phyloP scores from a whole-genome alignment of 1,284 basidiomycete genomes.

The Pyrrhoderma lamaoense region DNA sequence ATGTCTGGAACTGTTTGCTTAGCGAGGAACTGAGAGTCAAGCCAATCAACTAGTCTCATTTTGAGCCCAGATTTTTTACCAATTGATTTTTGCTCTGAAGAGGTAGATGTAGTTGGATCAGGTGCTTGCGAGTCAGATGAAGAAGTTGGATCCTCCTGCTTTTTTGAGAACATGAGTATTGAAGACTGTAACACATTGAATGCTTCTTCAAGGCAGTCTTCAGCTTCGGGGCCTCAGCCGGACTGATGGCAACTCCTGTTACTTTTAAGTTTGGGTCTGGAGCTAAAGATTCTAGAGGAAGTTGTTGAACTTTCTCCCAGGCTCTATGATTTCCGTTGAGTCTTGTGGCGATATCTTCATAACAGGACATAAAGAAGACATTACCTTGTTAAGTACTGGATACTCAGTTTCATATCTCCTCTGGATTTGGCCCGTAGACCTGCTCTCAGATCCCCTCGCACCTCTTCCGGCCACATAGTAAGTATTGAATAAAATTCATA shows the following conservation, averaged over 20 bases:
- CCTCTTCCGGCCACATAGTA: constrained; percentile 57
- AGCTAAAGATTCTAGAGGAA: constrained; percentile 43
- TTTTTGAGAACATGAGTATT: constrained; percentile 22
- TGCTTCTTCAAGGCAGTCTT: constrained; percentile 39
- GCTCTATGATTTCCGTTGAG: constrained; percentile 38
- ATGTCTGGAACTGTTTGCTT: constrained; percentile 20
- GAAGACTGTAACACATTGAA: constrained; percentile 40
- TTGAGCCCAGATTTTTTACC: no score
- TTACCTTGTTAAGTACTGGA: constrained; percentile 49
- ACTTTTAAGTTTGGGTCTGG: constrained; percentile 56
- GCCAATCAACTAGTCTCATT: background rate
- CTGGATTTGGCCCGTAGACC: constrained; percentile 59
- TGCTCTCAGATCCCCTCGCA: constrained; percentile 55
- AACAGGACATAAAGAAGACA: constrained; percentile 19
- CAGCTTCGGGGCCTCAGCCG: constrained; percentile 56
- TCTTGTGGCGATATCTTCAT: background rate
- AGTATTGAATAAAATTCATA: constrained; percentile 56
- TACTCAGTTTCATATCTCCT: constrained; percentile 49
- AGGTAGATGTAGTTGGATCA: background rate
- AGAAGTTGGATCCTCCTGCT: background rate
- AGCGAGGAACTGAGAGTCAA: background rate
- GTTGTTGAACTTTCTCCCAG: constrained; percentile 45
- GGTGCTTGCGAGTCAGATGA: background rate
- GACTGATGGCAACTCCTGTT: constrained; percentile 59
- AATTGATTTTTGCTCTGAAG: background rate